Percentiles rank a stretch among this genome's conserved stretches.
Conservation (phyloP, 257 asterid genomes). For the Solanum phureja region DNA sequence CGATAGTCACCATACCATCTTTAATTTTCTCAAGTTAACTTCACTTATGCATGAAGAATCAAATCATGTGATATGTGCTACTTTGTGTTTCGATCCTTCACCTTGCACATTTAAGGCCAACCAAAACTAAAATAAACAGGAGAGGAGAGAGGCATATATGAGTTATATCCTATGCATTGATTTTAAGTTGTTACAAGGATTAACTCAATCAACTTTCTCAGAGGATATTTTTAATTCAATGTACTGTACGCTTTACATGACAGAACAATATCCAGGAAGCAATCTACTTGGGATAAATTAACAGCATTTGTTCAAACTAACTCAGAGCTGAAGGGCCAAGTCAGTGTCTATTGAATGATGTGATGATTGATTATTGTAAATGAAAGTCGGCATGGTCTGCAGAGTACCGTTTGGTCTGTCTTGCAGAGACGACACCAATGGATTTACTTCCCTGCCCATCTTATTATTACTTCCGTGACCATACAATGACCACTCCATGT, state of each 20-base stretch:
- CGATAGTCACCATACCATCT: too few relatives aligned
- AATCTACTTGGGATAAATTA: neutral
- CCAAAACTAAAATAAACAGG: neutral
- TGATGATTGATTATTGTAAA: neutral
- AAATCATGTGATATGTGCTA: neutral
- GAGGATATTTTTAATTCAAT: neutral
- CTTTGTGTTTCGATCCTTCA: neutral
- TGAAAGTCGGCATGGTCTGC: neutral
- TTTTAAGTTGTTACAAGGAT: neutral
- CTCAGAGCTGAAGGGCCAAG: constrained; percentile 25
- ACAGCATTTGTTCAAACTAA: neutral
- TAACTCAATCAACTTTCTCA: neutral
- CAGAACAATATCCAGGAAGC: neutral
- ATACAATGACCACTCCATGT: neutral
- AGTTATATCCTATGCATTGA: neutral
- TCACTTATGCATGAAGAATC: neutral
- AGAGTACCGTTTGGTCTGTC: neutral
- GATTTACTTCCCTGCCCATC: neutral
- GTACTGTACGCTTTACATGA: neutral
- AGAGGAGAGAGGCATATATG: neutral
- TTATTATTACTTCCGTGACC: neutral
- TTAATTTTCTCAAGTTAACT: neutral
- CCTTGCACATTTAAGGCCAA: neutral
- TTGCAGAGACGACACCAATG: neutral
- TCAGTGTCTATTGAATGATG: constrained; percentile 7